Base-by-base conservation (phyloP, 768 basidiomycete species). In the Pleurotus sapidus region DNA sequence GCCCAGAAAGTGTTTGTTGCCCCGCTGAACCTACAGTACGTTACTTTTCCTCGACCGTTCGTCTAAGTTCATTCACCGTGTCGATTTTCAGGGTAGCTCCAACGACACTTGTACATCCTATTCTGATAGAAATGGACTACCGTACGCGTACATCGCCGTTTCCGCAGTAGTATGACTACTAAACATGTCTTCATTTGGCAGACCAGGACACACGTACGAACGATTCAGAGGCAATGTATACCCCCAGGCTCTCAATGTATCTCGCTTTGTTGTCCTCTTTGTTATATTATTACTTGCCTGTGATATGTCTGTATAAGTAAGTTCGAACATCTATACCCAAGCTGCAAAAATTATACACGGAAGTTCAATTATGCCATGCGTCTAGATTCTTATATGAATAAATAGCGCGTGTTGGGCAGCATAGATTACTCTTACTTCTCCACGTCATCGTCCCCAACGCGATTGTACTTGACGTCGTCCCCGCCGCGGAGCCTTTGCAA, bases 41-140 rank as follows among this genome's bases (percentile, higher is more conserved):
- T 69, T 42, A 45, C 24, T 55, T 27, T 34, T 23, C 24, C 27
- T 15, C 11, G 11, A 11, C 30, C 9, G 11, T 34, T 11, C 30
- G 9, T 34, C 11, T 11, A 34, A 34, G 3, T 34, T 3, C n/a
- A 3, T 11, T 34, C 30, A 34, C 2, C 30, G 11, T 11, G 30
- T 34, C 3, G 30, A 34, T 3, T 34, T 34, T 34, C 38, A 82
- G 79, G 72, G 72, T 45, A 76, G 72, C 62, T 60, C 64, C 23
- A 82, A 76, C 59, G 71, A 79, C 51, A 80, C 82, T 38, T 91
- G 89, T 65, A 79, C 86, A 24, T 90, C 89, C 0, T 91, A 80
- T 67, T 91, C 89, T 40, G 87, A 88, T 62, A 67, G 77, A 49
- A 81, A 83, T 63, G 84, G 84, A 24, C 67, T 87, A 59, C 77